These are phyloP conservation scores for Sporisorium reilianum DNA, from an alignment of 1,284 basidiomycete genomes.

Conservation along the genomic window DNA sequence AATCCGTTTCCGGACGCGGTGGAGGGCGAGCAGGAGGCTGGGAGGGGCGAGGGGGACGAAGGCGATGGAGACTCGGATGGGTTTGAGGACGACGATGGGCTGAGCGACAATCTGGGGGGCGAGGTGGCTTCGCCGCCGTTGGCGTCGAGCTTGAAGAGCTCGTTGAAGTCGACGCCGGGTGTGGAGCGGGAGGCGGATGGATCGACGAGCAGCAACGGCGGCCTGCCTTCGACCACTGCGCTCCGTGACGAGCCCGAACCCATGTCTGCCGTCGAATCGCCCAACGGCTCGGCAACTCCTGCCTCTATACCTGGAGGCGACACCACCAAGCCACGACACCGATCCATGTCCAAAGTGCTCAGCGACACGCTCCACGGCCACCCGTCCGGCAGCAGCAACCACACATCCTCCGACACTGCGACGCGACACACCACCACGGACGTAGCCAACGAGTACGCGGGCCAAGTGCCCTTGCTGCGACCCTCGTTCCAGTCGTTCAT, in stretches of 20 bases:
- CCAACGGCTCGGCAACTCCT: neutral
- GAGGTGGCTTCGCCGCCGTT: conserved; percentile 30
- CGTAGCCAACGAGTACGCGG: conserved; percentile 58
- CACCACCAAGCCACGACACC: conserved; percentile 12
- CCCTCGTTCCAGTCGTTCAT: conserved; percentile 71
- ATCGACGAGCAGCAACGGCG: conserved; percentile 1
- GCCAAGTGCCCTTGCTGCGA: conserved; percentile 63
- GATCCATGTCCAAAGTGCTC: conserved; percentile 34
- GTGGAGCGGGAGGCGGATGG: neutral
- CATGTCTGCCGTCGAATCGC: conserved; percentile 15
- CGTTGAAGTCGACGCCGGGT: conserved; percentile 6
- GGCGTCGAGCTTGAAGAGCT: conserved; percentile 20
- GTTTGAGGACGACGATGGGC: conserved; percentile 14
- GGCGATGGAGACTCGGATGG: conserved; percentile 1
- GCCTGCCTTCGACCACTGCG: too few relatives aligned
- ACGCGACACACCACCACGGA: conserved; percentile 29
- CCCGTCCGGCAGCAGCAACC: conserved; percentile 5
- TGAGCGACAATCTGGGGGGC: conserved; percentile 35
- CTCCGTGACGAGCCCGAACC: conserved; percentile 25
- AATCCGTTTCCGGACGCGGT: conserved; percentile 53
- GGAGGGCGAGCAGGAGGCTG: conserved; percentile 19
- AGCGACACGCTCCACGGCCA: conserved; percentile 29
- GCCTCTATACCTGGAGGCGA: neutral
- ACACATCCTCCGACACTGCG: neutral
- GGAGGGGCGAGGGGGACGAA: conserved; percentile 10